Percentiles rank a stretch among this genome's conserved stretches.
Conservation (phyloP, 768 basidiomycete species). For the Psilocybe cubensis region DNA sequence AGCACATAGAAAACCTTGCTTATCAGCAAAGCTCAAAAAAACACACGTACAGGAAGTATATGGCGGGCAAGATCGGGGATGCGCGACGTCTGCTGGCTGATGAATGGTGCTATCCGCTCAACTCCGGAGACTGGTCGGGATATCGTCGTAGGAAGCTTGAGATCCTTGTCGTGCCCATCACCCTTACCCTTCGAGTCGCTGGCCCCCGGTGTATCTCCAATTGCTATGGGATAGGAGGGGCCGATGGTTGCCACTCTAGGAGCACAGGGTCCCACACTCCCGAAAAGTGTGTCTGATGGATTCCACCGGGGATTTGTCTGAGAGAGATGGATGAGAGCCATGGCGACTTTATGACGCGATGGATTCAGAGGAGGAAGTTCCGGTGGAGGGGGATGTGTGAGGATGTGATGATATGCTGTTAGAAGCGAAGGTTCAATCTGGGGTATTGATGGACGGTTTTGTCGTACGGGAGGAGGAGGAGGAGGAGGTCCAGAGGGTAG, state of each 20-base stretch:
- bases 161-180: constrained; percentile 49
- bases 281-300: constrained; percentile 66
- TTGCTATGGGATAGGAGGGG: constrained; percentile 65
- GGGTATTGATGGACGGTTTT: constrained; percentile 46
- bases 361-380: constrained; percentile 55
- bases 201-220: constrained; percentile 29
- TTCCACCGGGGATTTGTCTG: constrained; percentile 70
- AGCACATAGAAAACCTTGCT: neutral
- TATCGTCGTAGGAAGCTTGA: constrained; percentile 54
- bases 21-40: neutral
- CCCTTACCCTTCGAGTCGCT: constrained; percentile 25
- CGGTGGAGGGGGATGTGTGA: constrained; percentile 66
- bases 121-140: constrained; percentile 46
- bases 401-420: constrained; percentile 75
- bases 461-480: constrained; percentile 20
- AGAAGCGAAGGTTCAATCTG: constrained; percentile 68
- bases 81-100: constrained; percentile 65
- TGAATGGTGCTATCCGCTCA: constrained; percentile 63
- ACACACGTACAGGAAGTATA: constrained; percentile 65
- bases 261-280: constrained; percentile 56
- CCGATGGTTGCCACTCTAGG: constrained; percentile 67
- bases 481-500: constrained; percentile 48
- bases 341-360: constrained; percentile 74
- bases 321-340: constrained; percentile 64
- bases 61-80: constrained; percentile 69